Evolutionary conservation across 2,329 filamentous ascomycete species (phyloP).

Genomic region (Aspergillus carbonarius): DNA sequence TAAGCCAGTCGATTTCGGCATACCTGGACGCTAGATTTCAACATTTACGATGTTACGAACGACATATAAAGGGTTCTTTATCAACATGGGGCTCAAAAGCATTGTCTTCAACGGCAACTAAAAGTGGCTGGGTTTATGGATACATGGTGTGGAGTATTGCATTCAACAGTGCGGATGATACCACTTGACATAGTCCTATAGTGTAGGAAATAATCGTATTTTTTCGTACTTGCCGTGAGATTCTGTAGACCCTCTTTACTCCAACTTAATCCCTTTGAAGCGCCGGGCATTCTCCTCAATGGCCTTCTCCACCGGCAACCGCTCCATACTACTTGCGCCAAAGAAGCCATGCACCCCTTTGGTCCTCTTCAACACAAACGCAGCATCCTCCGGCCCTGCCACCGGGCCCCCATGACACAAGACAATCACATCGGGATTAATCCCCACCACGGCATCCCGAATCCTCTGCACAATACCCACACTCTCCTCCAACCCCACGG

Average conservation of each 20-base stretch:
- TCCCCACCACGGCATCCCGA: constrained; percentile 56
- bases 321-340: constrained; percentile 68
- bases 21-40: constrained; percentile 46
- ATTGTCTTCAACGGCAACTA: constrained; percentile 64
- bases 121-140: constrained; percentile 34
- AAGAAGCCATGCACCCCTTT: constrained; percentile 70
- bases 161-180: constrained; percentile 32
- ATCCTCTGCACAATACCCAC: constrained; percentile 63
- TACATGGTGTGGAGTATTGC: constrained; percentile 25
- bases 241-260: no score
- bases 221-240: no score
- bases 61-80: constrained; percentile 50
- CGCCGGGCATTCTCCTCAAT: constrained; percentile 58
- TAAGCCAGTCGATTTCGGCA: constrained; percentile 47
- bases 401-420: constrained; percentile 72
- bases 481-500: constrained; percentile 64
- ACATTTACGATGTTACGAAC: constrained; percentile 60
- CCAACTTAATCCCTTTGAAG: constrained; percentile 51
- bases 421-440: constrained; percentile 62
- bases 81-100: constrained; percentile 49
- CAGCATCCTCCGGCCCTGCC: constrained; percentile 61
- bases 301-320: constrained; percentile 65
- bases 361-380: constrained; percentile 61
- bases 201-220: no score
- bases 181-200: background rate